Evolutionary conservation across 345 rosid species (phyloP), one percentile per base, ranked within the genome.

Genomic region (Acer campestre): DNA sequence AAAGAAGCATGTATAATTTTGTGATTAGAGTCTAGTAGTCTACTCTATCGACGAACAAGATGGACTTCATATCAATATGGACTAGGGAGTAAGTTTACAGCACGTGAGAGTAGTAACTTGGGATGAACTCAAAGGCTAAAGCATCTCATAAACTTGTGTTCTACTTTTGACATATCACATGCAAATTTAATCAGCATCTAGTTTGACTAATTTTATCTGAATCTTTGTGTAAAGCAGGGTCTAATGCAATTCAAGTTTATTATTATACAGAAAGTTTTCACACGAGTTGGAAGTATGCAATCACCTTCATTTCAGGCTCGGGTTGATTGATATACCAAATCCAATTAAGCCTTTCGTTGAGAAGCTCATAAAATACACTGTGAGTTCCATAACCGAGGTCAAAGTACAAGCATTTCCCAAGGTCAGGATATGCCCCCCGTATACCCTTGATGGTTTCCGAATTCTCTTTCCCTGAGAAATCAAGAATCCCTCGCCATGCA

Each of bases 401-500:
- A 29, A 91, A 90, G 83, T 91, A 93, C 81, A 90, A 75, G 78
- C 97, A 91, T 51, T 81, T 90, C 27, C 95, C 98, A 62, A 91
- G 88, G 31, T 89, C 89, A 12, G 94, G 92, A 79, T 89, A 91
- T 73, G 77, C 80, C 69, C 65, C 85, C 74, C 84, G 76, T 35
- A 93, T 86, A 8, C 84, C 90, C 2, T 67, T 0, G 14, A 88
- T 81, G 22, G 77, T 82, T 69, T 89, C 92, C 3, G 88, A 86
- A 75, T 82, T 76, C 83, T 89, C 95, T 55, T 68, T 68, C 51
- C 78, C 88, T 7, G 91, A 82, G 78, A 89, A 93, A 77, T 95
- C 88, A 40, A 88, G 88, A 79, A 93, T 84, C 56, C 98, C 94
- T 86, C 94, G 85, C 98, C 95, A 91, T 18, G 97, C 95, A 77